Base-by-base conservation (phyloP, 164 flowering plant species). In the Cinnamomum micranthum region DNA sequence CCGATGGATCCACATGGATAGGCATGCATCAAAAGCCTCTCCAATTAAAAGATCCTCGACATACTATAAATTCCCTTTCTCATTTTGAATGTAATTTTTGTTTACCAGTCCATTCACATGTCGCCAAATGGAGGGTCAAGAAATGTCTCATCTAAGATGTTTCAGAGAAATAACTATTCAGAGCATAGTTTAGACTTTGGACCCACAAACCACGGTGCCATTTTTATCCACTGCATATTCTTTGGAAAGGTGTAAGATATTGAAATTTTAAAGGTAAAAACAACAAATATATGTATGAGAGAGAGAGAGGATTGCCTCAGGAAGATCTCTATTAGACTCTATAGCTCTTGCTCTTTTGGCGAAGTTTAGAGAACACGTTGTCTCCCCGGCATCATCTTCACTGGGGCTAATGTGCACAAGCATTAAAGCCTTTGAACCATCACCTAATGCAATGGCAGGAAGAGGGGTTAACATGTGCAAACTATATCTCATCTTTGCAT, bases 341-440 rank as follows among this genome's bases (percentile, higher is more conserved):
- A 89, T 67, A 10, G 84, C 91, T 80, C 92, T 86, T 14, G 90
- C 92, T 75, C 97, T 84, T 80, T 78, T 87, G 3, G 91, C 91
- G 80, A 92, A 92, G 77, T 79, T 84, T 77, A 91, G 77, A 33
- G 97, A 88, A 80, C 92, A 88, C 6, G 82, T 80, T 3, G 94
- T 88, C 83, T 92, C 97, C 2, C 82, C 83, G 41, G 87, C 77
- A 81, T 92, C 95, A 75, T 84, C 91, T 75, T 85, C 94, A 65
- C 77, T 74, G 11, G 94, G 89, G 72, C 94, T 91, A 67, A 87
- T 52, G 77, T 91, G 97, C 50, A 90, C 93, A 77, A 92, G 83
- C 95, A 92, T 88, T 78, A 92, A 75, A 20, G 89, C 90, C 79
- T 91, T 92, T 51, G 97, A 91, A 70, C 86, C 85, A 70, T 80